Percentiles rank a stretch among this genome's conserved stretches.
Evolutionary conservation across 352 stramenopile genomes (phyloP).

Genomic region (Globisporangium mamillatum): DNA sequence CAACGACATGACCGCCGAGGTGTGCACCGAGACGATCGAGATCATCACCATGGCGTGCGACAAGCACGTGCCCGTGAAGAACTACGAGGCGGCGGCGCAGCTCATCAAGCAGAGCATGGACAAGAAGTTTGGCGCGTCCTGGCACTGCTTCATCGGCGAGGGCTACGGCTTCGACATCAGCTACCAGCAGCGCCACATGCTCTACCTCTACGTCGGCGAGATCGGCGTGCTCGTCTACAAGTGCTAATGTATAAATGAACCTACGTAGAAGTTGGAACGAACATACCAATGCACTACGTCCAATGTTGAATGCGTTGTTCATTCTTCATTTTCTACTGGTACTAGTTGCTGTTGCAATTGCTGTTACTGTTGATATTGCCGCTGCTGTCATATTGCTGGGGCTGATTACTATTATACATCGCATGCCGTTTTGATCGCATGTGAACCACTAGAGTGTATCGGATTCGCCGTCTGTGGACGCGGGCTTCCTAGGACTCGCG

Average conservation of each 20-base stretch:
- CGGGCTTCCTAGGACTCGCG: not conserved
- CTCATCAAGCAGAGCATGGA: slow-evolving; percentile 96
- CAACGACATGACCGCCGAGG: slow-evolving; percentile 92
- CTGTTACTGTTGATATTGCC: not conserved
- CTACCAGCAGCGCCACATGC: slow-evolving; percentile 95
- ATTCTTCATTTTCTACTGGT: not conserved
- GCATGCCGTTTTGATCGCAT: too few relatives aligned
- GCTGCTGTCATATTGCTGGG: not conserved
- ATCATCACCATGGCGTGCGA: slow-evolving; percentile 96
- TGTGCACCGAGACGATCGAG: slow-evolving; percentile 94
- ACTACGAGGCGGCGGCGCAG: slow-evolving; percentile 92
- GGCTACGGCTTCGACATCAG: slow-evolving; percentile 96
- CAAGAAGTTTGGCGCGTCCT: slow-evolving; percentile 96
- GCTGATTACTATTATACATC: not conserved
- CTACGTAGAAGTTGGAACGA: not conserved
- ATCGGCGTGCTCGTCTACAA: slow-evolving; percentile 96
- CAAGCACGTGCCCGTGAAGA: slow-evolving; percentile 92
- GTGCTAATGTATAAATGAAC: slow-evolving; percentile 44
- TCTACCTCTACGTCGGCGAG: slow-evolving; percentile 93
- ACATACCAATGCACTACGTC: not conserved
- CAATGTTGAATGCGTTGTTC: not conserved
- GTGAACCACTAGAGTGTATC: not conserved
- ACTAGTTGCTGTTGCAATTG: not conserved
- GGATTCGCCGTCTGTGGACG: slow-evolving; percentile 1
- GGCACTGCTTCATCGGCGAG: slow-evolving; percentile 96